Conservation (phyloP, 495 filamentous ascomycete species). For the Neurospora tetraspora region DNA sequence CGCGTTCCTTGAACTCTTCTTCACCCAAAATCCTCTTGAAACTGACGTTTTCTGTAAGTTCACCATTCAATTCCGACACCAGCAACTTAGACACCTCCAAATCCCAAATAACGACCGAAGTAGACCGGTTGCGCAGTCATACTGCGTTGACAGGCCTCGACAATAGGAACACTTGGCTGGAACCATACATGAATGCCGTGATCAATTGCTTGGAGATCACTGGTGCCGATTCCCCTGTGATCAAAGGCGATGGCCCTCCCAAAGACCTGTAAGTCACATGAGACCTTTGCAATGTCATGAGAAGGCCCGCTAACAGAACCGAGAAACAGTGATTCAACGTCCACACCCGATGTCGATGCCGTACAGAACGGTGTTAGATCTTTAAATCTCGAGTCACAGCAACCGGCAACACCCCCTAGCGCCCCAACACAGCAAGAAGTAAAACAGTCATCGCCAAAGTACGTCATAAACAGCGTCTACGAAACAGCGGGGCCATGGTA, state of each 20-base stretch:
- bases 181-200: constrained; percentile 9
- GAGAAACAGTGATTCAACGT: background rate
- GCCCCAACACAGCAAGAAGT: background rate
- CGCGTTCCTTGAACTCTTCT: background rate
- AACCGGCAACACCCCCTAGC: background rate
- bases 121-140: constrained; percentile 3
- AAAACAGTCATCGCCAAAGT: background rate
- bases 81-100: background rate
- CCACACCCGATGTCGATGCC: background rate
- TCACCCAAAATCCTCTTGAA: background rate
- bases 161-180: constrained; percentile 2
- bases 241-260: background rate
- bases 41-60: background rate
- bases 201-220: constrained; percentile 1
- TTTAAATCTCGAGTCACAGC: background rate
- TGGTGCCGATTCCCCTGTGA: background rate
- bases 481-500: constrained; percentile 10
- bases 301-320: background rate
- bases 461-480: background rate
- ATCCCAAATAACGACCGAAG: constrained; percentile 5
- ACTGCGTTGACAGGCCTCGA: background rate
- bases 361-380: background rate
- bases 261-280: background rate
- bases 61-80: background rate
- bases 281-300: background rate